Evolutionary conservation across 345 rosid genomes (phyloP), one percentile per base, ranked within the genome.

Genomic region (Euphorbia peplus): DNA sequence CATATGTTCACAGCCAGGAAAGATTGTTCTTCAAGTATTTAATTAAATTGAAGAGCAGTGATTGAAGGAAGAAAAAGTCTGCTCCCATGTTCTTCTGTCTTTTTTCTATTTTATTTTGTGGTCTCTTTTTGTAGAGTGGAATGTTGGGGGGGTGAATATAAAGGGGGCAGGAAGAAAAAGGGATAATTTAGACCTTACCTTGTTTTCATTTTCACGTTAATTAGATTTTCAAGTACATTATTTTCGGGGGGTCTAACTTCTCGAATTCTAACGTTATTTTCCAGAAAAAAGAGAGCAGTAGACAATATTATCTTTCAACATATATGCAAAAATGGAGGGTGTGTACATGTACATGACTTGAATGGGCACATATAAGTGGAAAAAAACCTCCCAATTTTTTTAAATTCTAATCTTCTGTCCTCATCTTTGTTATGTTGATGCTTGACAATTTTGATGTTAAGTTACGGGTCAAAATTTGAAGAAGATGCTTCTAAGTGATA

Each of bases 1-100:
- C 70, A n/a, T 19, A 62, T 70, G 84, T 78, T 68, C 55, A 75
- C 73, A 69, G 52, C 70, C 79, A 71, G 83, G 72, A 76, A 19
- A 65, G 76, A 59, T 71, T 60, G 71, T 32, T 50, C 22, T n/a
- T n/a, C n/a, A n/a, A n/a, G n/a, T n/a, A n/a, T n/a, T n/a, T n/a
- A n/a, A n/a, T n/a, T n/a, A n/a, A n/a, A n/a, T n/a, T n/a, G n/a
- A n/a, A 25, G 72, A 46, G 66, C 52, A 28, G 21, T n/a, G 70
- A 28, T 18, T n/a, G 70, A 50, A 13, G 39, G 22, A 44, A 24
- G 30, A 24, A 64, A 62, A 19, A 24, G 60, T 44, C 64, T 64
- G 57, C 24, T n/a, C 3, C 39, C 9, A 50, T 0, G 7, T n/a
- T n/a, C 18, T 8, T 35, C 42, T 39, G 42, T 39, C 42, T 18